A percentile compares a stretch with the other conserved stretches of the same genome.
These are phyloP conservation scores for Thermothielavioides terrestris DNA, from an alignment of 495 filamentous ascomycete species.

Conservation along the genomic window DNA sequence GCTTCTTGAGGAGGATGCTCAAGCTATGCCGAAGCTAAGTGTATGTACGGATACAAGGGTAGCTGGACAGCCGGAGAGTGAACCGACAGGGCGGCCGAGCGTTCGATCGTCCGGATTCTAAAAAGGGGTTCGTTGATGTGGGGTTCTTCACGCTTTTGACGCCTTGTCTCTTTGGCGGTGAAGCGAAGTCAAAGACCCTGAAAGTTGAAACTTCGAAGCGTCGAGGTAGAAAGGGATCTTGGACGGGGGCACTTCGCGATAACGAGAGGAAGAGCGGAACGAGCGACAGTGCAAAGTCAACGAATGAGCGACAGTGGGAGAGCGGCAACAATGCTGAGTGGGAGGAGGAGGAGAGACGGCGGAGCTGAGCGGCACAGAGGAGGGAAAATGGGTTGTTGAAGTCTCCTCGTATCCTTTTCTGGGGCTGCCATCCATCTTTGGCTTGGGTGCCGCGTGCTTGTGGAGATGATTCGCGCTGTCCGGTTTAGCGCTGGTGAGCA, in stretches of 20 bases:
- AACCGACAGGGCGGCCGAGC: neutral
- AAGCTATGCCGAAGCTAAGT: no score
- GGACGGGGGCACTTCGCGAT: neutral
- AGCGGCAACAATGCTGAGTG: neutral
- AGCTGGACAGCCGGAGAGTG: neutral
- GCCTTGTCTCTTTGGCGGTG: neutral
- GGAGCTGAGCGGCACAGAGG: neutral
- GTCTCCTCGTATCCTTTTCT: constrained; percentile 12
- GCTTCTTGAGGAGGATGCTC: neutral
- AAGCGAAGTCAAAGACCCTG: neutral
- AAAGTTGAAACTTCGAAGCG: neutral
- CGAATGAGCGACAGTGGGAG: neutral
- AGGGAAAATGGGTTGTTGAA: constrained; percentile 2
- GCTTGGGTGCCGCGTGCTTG: constrained; percentile 9
- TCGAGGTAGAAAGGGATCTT: neutral
- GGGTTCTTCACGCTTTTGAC: neutral
- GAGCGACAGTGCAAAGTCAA: neutral
- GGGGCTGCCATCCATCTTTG: neutral
- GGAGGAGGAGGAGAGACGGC: neutral
- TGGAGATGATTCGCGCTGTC: constrained; percentile 16
- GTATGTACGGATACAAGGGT: no score
- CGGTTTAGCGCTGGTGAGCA: neutral
- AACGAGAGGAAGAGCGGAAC: neutral
- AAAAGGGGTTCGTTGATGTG: constrained; percentile 7
- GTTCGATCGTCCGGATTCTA: neutral